A percentile compares a stretch with the other conserved stretches of the same genome.
Conservation (phyloP, 495 filamentous ascomycete genomes). For the Elaphomyces granulatus region DNA sequence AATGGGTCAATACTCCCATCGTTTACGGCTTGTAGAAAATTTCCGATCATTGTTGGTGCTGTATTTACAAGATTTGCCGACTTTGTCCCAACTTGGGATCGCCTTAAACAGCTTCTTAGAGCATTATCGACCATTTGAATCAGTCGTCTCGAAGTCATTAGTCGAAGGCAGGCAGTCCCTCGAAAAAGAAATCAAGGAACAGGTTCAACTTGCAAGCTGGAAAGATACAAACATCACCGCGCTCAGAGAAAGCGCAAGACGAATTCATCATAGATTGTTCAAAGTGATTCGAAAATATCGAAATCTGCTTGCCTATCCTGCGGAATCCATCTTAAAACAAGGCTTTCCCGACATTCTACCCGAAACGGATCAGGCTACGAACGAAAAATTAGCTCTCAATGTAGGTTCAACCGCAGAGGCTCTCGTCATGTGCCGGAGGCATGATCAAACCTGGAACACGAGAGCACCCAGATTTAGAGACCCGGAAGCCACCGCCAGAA, state of each 20-base stretch:
- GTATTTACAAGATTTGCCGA: constrained; percentile 38
- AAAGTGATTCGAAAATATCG: constrained; percentile 84
- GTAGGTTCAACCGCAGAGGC: constrained; percentile 20
- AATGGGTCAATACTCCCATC: constrained; percentile 62
- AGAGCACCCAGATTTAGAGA: constrained; percentile 59
- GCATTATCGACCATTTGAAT: constrained; percentile 55
- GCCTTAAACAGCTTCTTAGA: constrained; percentile 64
- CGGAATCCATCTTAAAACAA: constrained; percentile 45
- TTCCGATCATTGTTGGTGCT: constrained; percentile 41
- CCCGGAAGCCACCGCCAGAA: constrained; percentile 43
- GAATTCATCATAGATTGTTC: constrained; percentile 84
- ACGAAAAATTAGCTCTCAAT: neutral
- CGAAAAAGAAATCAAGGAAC: constrained; percentile 77
- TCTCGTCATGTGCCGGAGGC: constrained; percentile 37
- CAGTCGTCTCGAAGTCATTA: constrained; percentile 45
- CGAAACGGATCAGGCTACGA: constrained; percentile 5
- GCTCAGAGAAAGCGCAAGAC: constrained; percentile 70
- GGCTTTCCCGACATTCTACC: constrained; percentile 44
- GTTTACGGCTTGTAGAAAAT: constrained; percentile 56
- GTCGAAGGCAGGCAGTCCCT: constrained; percentile 46
- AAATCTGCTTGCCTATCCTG: constrained; percentile 53
- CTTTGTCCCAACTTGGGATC: constrained; percentile 34
- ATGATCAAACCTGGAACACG: constrained; percentile 39
- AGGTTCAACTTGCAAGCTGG: constrained; percentile 83
- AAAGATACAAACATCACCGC: constrained; percentile 90